These are phyloP conservation scores for Abrus pulchellus DNA, from an alignment of 306 rosid genomes.

Conservation along the genomic window DNA sequence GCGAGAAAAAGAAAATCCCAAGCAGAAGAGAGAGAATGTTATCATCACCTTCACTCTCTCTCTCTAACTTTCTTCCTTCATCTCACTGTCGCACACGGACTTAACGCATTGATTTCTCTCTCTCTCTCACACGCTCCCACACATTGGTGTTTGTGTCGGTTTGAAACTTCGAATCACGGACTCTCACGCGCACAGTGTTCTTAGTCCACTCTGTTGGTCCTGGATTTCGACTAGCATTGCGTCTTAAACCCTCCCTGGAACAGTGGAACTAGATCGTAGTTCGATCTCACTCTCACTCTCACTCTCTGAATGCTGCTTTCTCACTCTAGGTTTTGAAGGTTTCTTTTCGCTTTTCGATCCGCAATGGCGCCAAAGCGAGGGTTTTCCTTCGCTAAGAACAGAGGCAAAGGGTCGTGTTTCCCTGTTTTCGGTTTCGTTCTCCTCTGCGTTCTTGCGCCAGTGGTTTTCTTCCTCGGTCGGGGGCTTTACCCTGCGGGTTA, in stretches of 20 bases:
- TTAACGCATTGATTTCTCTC: slow-evolving; percentile 44
- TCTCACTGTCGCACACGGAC: slow-evolving; percentile 41
- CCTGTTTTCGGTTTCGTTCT: slow-evolving; percentile 59
- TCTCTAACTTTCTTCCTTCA: neutral
- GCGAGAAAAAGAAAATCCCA: neutral
- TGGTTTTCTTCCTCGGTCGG: slow-evolving; percentile 73
- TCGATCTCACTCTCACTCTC: slow-evolving; percentile 24
- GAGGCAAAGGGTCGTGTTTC: slow-evolving; percentile 67
- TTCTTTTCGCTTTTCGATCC: slow-evolving; percentile 29
- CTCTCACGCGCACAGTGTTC: neutral
- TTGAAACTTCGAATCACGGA: slow-evolving; percentile 37
- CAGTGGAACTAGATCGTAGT: slow-evolving; percentile 10
- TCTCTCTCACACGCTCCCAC: neutral
- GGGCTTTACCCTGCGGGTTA: slow-evolving; percentile 65
- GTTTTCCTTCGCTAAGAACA: slow-evolving; percentile 47
- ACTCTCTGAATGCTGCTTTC: slow-evolving; percentile 2
- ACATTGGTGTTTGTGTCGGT: slow-evolving; percentile 23
- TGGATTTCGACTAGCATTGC: slow-evolving; percentile 51
- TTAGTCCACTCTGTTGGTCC: neutral
- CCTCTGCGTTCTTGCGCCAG: slow-evolving; percentile 65
- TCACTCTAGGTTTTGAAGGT: slow-evolving; percentile 39
- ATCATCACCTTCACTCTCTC: neutral
- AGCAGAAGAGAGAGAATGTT: neutral
- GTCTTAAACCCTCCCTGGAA: slow-evolving; percentile 28
- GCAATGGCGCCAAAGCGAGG: slow-evolving; percentile 78